These are phyloP conservation scores for Penicillium polonicum DNA, from an alignment of 2,329 filamentous ascomycete species.

Conservation along the genomic window DNA sequence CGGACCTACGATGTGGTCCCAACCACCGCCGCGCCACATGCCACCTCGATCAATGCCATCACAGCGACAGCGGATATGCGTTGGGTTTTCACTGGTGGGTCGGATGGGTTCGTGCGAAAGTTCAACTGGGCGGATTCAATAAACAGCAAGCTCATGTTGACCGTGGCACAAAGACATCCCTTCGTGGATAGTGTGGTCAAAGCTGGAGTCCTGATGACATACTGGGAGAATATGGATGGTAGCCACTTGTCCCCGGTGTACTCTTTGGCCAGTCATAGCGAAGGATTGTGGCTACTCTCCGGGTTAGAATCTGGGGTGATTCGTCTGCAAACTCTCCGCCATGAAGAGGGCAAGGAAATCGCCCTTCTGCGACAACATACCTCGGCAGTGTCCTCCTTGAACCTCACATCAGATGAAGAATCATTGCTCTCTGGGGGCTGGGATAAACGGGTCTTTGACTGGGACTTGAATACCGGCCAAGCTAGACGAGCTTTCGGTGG, in stretches of 20 bases:
- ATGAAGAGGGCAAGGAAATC: conserved; percentile 92
- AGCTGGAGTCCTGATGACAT: conserved; percentile 88
- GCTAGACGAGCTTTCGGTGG: conserved; percentile 73
- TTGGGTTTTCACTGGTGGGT: conserved; percentile 91
- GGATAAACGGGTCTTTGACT: conserved; percentile 93
- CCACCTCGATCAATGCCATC: conserved; percentile 91
- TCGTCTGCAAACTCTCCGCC: conserved; percentile 87
- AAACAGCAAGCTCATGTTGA: conserved; percentile 89
- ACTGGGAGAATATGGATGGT: conserved; percentile 97
- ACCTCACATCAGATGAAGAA: conserved; percentile 77
- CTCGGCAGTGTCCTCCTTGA: conserved; percentile 86
- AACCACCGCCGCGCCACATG: conserved; percentile 93
- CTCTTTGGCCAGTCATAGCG: conserved; percentile 84
- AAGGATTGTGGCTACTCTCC: conserved; percentile 87
- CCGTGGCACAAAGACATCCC: conserved; percentile 91
- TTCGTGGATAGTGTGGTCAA: conserved; percentile 98
- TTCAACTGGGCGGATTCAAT: conserved; percentile 95
- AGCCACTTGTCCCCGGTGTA: conserved; percentile 80
- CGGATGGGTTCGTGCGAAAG: conserved; percentile 93
- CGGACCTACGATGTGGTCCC: conserved; percentile 90
- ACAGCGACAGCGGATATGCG: conserved; percentile 89
- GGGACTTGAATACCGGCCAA: conserved; percentile 87
- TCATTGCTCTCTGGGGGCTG: conserved; percentile 89
- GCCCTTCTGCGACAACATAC: conserved; percentile 77
- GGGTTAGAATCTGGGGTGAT: conserved; percentile 89